Evolutionary conservation across 257 asterid species (phyloP), one percentile per base, ranked within the genome.

Genomic region (Petunia secreta): DNA sequence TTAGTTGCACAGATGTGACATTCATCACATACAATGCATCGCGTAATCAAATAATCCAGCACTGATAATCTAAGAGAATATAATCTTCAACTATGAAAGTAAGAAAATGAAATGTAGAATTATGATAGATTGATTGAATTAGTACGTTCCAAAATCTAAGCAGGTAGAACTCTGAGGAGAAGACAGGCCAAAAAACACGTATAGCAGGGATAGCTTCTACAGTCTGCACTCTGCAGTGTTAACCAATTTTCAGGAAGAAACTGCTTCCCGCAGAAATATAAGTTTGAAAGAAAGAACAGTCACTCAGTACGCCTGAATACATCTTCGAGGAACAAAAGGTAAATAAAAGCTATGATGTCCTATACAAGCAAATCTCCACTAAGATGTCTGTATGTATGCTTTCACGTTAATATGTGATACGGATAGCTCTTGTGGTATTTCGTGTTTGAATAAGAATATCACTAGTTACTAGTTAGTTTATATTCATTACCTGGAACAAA

Each of bases 71-170:
- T 8, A 50, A 50, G 54, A 48, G 54, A 50, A 8, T 6, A 50
- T 8, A 46, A 5, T 1, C 77, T 48, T 46, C 38, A 46, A 69
- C 77, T 46, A 69, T 16, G 57, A 69, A 69, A 25, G 11, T 46
- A 69, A 63, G 44, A n/a, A 37, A 46, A 41, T 16, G 0, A 4
- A 25, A 10, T 44, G 76, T 16, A 44, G 57, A 16, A 16, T 44
- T n/a, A 68, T 16, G 76, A 43, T 68, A 68, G 57, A 68, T 68
- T 43, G 13, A 57, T 68, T 68, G 54, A 68, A 44, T 8, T 68
- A 44, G 16, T 41, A 48, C 25, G 76, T 2, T 10, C 16, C 10
- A 69, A 69, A 6, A 16, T 44, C 9, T 69, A 1, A 71, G 34
- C 15, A 71, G 58, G 77, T 46, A 71, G 43, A 25, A 9, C 6